These are phyloP conservation scores for Fusarium brevicatenulatum DNA, from an alignment of 2,329 filamentous ascomycete species.

Conservation along the genomic window DNA sequence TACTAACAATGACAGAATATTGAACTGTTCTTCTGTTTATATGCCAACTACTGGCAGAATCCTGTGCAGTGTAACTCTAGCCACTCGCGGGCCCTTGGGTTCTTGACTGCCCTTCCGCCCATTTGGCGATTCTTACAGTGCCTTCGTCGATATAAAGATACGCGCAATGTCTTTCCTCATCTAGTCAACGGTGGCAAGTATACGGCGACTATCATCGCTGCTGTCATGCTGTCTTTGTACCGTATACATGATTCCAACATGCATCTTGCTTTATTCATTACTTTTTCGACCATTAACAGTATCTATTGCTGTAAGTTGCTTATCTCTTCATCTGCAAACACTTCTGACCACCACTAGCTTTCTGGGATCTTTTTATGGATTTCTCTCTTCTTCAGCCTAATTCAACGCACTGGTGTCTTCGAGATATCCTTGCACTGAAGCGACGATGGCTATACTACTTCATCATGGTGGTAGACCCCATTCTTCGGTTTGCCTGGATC, in stretches of 20 bases:
- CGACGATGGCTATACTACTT: slow-evolving; percentile 84
- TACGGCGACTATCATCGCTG: slow-evolving; percentile 81
- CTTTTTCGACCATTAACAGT: slow-evolving; percentile 82
- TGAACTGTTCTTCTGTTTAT: slow-evolving; percentile 93
- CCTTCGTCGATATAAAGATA: slow-evolving; percentile 87
- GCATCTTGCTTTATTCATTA: slow-evolving; percentile 78
- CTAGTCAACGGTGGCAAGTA: slow-evolving; percentile 95
- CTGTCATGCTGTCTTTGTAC: slow-evolving; percentile 82
- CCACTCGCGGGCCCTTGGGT: slow-evolving; percentile 84
- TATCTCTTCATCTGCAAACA: background rate
- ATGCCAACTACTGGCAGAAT: slow-evolving; percentile 79
- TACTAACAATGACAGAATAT: slow-evolving; percentile 71
- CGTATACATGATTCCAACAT: slow-evolving; percentile 72
- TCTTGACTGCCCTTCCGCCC: slow-evolving; percentile 83
- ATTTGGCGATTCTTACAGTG: slow-evolving; percentile 95
- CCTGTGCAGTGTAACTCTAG: slow-evolving; percentile 85
- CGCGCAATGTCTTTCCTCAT: slow-evolving; percentile 88
- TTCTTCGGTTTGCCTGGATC: slow-evolving; percentile 93
- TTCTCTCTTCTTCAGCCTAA: slow-evolving; percentile 88
- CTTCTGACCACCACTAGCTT: slow-evolving; percentile 56
- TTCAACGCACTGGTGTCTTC: slow-evolving; percentile 73
- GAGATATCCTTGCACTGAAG: slow-evolving; percentile 84
- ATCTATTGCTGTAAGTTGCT: slow-evolving; percentile 76
- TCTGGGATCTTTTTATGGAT: slow-evolving; percentile 98
- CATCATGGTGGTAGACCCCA: slow-evolving; percentile 84